Base-by-base conservation (phyloP, 2,329 filamentous ascomycete species). In the Colletotrichum tamarilloi region DNA sequence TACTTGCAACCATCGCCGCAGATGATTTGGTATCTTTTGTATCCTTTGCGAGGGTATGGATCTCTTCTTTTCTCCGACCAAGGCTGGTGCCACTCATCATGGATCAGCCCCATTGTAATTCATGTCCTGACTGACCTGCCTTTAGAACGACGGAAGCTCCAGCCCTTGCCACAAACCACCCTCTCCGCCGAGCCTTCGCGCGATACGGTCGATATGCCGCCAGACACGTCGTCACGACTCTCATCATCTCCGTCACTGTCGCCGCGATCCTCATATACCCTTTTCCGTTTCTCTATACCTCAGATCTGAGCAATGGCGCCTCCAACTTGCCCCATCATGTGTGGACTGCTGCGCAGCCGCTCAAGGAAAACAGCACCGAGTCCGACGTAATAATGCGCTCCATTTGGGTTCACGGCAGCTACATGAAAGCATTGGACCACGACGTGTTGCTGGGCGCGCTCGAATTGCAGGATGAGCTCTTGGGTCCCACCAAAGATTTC, bases 301-400 rank as follows among this genome's bases (percentile, higher is more conserved):
- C 90, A 78, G 92, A 93, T 81, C 92, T 93, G 76, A 90, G 90
- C 77, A 92, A 91, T 78, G 91, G 92, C 76, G 90, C 92, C 28
- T 92, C 92, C 65, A 93, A 91, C 74, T 85, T 95, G 8, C 93
- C 94, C 35, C 91, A 92, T 78, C 92, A 95, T 88, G 93, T 94
- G 76, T 96, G 94, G 94, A 95, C 93, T 30, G 92, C 92, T 49
- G 92, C 92, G 6, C 89, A 91, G 73, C 90, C 92, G 32, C 85
- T 93, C 67, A 83, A 88, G 46, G 88, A 89, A 60, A 85, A 85
- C 67, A 82, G 83, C 5, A 79, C 83, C 30, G 83, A 86, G 66
- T 88, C 92, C 4, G 93, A 96, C 80, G 91, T 96, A n/a, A 90
- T 93, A 68, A 93, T 96, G 90, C 92, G 93, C 76, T 94, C 94